Evolutionary conservation across 805 yeast species (phyloP), one percentile per base, ranked within the genome.

Genomic region (Suhomyces sp.): DNA sequence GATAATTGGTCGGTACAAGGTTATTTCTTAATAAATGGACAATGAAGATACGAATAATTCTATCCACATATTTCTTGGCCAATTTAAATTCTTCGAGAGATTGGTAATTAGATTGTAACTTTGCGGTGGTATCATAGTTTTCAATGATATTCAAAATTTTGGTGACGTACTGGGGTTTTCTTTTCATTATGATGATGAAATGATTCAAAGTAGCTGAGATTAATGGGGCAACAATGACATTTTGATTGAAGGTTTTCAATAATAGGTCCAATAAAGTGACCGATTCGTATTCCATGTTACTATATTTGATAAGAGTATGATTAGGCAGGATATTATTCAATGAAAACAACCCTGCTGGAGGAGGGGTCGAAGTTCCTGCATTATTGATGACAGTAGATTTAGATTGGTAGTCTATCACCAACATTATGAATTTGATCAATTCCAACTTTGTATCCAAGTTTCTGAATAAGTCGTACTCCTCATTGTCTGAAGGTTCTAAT

Each of bases 201-300:
- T 81, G 79, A 47, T 84, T 79, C 18, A 88, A 58, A 0, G 85
- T 69, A 5, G 95, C 85, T 11, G 87, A 74, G 34, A 84, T 74
- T 3, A 78, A 46, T 4, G 83, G 76, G 1, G 68, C 45, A 9
- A 82, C 68, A 29, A 68, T 43, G 32, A 79, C 68, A 58, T 78
- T 83, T 21, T 72, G 79, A 25, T 69, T 65, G 36, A 90, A 63
- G 12, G 72, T 63, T 28, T 68, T 64, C 30, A 88, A 62, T 19
- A 91, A 55, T 22, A 77, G 56, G 46, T 88, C 96, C 22, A 93
- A 61, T 36, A 84, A 63, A 3, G 72, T 79, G 36, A 72, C 74
- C 0, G 90, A 53, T 54, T 90, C 95, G 5, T 82, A 76, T 45
- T 83, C 88, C 42, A 88, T 59, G 15, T 65, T 56, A 7, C 59